A percentile compares a stretch with the other conserved stretches of the same genome.
Evolutionary conservation across 2,329 filamentous ascomycete genomes (phyloP).

Genomic region (Akanthomyces dipterigenus): DNA sequence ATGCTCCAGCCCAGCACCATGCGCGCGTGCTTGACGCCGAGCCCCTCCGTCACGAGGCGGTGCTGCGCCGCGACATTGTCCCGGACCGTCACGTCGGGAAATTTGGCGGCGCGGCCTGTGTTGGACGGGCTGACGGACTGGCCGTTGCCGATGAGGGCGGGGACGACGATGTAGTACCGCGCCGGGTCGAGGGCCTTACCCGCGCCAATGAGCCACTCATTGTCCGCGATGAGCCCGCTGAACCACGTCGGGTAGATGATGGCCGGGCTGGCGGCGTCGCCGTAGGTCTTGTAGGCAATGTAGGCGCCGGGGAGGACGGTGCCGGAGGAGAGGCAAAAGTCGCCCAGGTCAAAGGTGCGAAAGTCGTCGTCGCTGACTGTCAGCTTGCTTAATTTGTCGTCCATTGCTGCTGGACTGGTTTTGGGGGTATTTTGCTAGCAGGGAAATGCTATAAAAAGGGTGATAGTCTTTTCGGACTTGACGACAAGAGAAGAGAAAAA

Average conservation of each 20-base stretch:
- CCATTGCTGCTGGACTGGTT: not conserved
- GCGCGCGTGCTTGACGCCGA: constrained; percentile 36
- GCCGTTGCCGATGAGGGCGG: constrained; percentile 45
- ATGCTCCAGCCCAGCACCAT: constrained; percentile 50
- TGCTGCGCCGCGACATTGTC: constrained; percentile 48
- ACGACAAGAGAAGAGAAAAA: too few species aligned
- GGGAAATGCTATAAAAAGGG: not conserved
- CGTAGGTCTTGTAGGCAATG: constrained; percentile 73
- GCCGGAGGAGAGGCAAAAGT: constrained; percentile 61
- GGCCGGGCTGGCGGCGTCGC: constrained; percentile 52
- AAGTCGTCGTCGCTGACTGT: not conserved
- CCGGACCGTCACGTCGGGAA: constrained; percentile 39
- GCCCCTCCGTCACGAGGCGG: constrained; percentile 30
- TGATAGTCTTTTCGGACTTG: too few species aligned
- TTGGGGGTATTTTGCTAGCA: not conserved
- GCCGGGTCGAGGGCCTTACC: constrained; percentile 57
- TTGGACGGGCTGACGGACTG: constrained; percentile 49
- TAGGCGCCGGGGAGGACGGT: constrained; percentile 55
- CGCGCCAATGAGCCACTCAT: constrained; percentile 66
- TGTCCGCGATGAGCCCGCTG: constrained; percentile 54
- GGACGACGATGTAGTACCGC: constrained; percentile 42
- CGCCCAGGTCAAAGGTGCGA: constrained; percentile 51
- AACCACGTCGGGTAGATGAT: constrained; percentile 77
- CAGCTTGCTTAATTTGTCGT: not conserved
- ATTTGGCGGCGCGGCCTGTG: constrained; percentile 25